phyloP scores from a whole-genome alignment of 2,329 filamentous ascomycete genomes.

The Colletotrichum nymphaeae region DNA sequence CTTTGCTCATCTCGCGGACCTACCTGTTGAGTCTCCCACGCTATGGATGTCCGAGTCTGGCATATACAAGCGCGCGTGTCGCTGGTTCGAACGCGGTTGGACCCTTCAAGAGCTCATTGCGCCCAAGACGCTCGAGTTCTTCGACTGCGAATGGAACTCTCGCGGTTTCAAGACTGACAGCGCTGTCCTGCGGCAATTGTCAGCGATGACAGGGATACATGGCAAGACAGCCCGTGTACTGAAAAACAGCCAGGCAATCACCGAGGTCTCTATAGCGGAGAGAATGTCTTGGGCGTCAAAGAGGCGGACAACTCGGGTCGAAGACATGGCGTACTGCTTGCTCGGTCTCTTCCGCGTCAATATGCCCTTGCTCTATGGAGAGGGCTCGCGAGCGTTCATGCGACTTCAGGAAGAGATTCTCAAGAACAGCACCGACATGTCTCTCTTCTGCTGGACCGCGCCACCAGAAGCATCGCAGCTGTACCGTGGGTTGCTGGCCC shows the following conservation, averaged over 20 bases:
- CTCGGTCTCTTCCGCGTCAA: conserved; percentile 42
- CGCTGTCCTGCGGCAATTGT: background rate
- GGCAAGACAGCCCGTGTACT: background rate
- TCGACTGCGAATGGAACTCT: conserved; percentile 36
- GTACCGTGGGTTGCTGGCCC: background rate
- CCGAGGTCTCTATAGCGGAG: background rate
- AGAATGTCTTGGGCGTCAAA: conserved; percentile 43
- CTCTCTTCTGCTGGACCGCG: conserved; percentile 21
- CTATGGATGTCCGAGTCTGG: background rate
- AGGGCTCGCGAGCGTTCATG: conserved; percentile 39
- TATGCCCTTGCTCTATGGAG: conserved; percentile 43
- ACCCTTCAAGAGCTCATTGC: conserved; percentile 39
- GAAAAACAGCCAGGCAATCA: background rate
- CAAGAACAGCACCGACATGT: conserved; percentile 16
- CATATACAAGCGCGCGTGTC: background rate
- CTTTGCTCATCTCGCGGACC: conserved; percentile 29
- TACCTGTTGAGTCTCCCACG: background rate
- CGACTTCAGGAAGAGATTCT: conserved; percentile 31
- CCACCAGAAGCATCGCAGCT: background rate
- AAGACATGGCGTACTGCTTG: conserved; percentile 43
- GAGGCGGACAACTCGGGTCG: conserved; percentile 37
- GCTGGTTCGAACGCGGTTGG: conserved; percentile 22
- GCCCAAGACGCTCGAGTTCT: conserved; percentile 38
- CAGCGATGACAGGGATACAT: background rate
- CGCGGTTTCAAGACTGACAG: conserved; percentile 3